Evolutionary conservation across 2,329 filamentous ascomycete species (phyloP), one percentile per base, ranked within the genome.

Genomic region (Trichoderma harzianum): DNA sequence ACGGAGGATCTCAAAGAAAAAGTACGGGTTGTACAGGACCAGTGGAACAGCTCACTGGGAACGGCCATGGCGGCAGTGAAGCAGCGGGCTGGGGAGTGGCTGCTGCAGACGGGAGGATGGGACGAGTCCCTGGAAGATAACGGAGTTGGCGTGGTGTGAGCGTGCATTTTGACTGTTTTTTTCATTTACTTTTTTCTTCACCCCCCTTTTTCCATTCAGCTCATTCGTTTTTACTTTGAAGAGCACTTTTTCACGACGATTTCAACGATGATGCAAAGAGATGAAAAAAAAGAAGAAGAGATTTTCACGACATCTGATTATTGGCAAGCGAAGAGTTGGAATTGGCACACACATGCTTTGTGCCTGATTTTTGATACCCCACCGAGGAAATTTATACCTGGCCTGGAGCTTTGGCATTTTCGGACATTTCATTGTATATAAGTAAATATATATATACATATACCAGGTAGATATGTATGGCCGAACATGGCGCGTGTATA

Each of bases 1-100:
- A 97, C 94, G 7, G 90, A 91, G 63, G 95, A 98, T 78, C 82
- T 98, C 75, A 96, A 98, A 83, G 95, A 98, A 78, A 97, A 97
- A 82, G 96, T 98, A 2, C 89, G 91, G 36, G 89, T 95, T 74
- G 93, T 98, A 39, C 94, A 97, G 82, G 92, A 94, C 69, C 94
- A 97, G 82, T 98, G 96, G 95, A 86, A 88, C 43, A 93, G 94
- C 77, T 94, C 93, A 6, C 84, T 98, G n/a, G 95, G 95, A 1
- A 90, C 91, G 74, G 89, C 90, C 70, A 86, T 98, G 76, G 88
- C 88, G 73, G 87, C 85, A 18, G 90, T 95, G 74, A 95, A 93
- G 81, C 89, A 90, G 78, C 85, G 92, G 67, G 91, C 97, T 0
- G 90, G 91, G 69, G 87, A 86, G 34, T 95, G 90, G 83, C 84